Base-by-base conservation (phyloP, 371 early-diverging fungal genomes). In the Mucor mucedo region DNA sequence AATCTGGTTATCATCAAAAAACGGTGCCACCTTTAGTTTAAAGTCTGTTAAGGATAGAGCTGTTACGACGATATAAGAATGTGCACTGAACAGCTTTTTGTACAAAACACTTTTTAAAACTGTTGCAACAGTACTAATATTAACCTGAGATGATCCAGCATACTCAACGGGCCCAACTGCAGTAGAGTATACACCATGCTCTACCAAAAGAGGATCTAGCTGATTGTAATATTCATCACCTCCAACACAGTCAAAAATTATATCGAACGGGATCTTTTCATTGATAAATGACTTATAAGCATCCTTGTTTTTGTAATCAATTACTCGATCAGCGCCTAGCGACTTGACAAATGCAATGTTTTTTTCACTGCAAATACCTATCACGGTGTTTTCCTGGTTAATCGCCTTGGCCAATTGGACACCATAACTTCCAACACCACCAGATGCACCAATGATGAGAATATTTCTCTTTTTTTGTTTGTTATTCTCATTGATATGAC, bases 381-480 rank as follows among this genome's bases (percentile, higher is more conserved):
- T 80, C 0, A 89, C 89, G 16, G 77, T 52, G 2, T 87, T 87
- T 5, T 79, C 75, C 3, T 39, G 39, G 32, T 63, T 39, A 30
- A 77, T 35, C 1, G 73, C 66, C 53, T 88, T 89, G 27, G 86
- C 91, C 4, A 89, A 14, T 62, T 91, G 92, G 10, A 90, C 80
- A 6, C 77, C 87, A 52, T 77, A 85, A 1, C 76, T 70, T 3
- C 90, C 91, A 47, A 85, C 79, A 47, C 87, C 87, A 6, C 87
- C 87, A 16, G 83, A 78, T 6, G 84, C 87, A 40, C 87, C 89
- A 27, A 79, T 55, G 10, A 89, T 57, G 5, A 89, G 57, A 9
- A 87, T 68, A 13, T 58, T 68, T 32, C 60, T 52, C n/a, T 41
- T 45, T 21, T 55, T 9, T 5, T 30, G 0, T 8, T 30, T 16